phyloP scores from a whole-genome alignment of 2,329 filamentous ascomycete species.

The Fusarium sp. region DNA sequence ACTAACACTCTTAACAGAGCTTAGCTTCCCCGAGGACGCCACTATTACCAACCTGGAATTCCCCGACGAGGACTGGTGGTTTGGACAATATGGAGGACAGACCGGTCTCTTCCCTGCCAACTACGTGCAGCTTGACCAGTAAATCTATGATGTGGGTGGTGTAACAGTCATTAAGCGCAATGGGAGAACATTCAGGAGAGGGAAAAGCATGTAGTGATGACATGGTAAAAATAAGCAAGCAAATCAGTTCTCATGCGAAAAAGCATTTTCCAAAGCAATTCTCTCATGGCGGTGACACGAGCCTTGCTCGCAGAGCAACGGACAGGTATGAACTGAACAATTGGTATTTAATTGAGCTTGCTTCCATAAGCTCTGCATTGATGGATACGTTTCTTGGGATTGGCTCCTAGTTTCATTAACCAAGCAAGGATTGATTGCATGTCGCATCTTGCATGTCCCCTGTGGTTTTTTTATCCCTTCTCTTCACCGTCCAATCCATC shows the following conservation, averaged over 20 bases:
- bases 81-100: conserved; percentile 81
- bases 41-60: conserved; percentile 87
- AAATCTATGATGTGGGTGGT: background rate
- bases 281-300: background rate
- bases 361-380: background rate
- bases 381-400: background rate
- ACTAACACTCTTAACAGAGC: conserved; percentile 54
- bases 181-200: conserved; percentile 5
- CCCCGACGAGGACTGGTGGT: conserved; percentile 99
- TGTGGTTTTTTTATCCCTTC: background rate
- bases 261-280: background rate
- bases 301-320: background rate
- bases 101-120: conserved; percentile 84
- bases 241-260: conserved; percentile 31
- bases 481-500: conserved; percentile 5
- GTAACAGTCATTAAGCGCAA: conserved; percentile 11
- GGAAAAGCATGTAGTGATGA: conserved; percentile 29
- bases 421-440: background rate
- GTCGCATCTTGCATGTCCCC: conserved; percentile 7
- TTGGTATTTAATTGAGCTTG: background rate
- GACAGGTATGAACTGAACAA: background rate
- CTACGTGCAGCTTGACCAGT: conserved; percentile 66
- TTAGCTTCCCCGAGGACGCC: conserved; percentile 88
- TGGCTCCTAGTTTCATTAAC: background rate
- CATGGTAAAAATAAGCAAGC: conserved; percentile 37